Base-by-base conservation (phyloP, 169 alveolate species). In the Plasmodium gaboni region DNA sequence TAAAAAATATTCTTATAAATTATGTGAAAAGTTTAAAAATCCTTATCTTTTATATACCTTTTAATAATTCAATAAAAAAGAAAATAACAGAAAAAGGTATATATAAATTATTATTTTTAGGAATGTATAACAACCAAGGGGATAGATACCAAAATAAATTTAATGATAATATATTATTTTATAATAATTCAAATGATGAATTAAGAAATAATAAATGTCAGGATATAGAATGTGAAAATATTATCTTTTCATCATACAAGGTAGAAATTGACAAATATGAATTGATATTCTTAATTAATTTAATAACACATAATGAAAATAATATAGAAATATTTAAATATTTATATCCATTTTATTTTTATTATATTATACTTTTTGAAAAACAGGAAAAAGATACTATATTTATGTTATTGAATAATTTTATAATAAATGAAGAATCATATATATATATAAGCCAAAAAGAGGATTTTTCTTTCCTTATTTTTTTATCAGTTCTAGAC, bases 221-320 rank as follows among this genome's bases (percentile, higher is more conserved):
- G 48, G 50, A 38, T 44, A 15, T 9, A 19, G 51, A 76, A 28
- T n/a, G 8, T 22, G 70, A 57, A 51, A 7, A 17, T 24, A 2
- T 12, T 19, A 42, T 53, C 3, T n/a, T 17, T 32, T 57, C 59
- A 78, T 65, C 28, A 7, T 28, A 28, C 42, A 28, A 28, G 42
- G 17, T 9, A 22, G 86, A 83, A 26, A 50, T 83, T 61, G 83
- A 83, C 51, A 83, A 83, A 44, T 83, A 83, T 55, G 91, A 83
- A 68, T 57, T 83, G 22, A 53, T 83, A 68, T 69, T 83, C 69
- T 83, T 83, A 83, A 83, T 83, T 59, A 83, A 83, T 83, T 83
- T 83, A 83, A 71, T 83, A 68, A 83, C 91, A 8, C 91, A 83
- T 48, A 83, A 83, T 83, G 85, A 69, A 48, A 68, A 59, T 24